phyloP scores from a whole-genome alignment of 1,284 basidiomycete species.

The Rhodotorula sp. region DNA sequence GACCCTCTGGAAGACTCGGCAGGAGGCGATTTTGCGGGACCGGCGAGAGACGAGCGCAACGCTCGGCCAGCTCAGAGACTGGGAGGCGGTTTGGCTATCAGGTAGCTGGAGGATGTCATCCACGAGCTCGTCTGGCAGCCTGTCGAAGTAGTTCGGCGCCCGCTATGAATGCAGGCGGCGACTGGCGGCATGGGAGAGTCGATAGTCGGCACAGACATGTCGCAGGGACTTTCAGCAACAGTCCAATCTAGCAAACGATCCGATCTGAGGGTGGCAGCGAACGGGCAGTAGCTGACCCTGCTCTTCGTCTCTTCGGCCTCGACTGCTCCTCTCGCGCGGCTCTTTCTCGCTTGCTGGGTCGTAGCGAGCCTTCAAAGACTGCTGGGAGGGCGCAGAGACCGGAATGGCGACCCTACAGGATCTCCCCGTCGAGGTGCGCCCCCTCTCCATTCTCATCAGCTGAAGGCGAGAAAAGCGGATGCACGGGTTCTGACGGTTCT shows the following conservation, averaged over 20 bases:
- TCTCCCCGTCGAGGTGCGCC: constrained; percentile 55
- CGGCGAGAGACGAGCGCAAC: no score
- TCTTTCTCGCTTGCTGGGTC: not conserved
- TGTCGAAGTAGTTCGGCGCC: no score
- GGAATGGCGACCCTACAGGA: constrained; percentile 18
- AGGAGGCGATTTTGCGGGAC: no score
- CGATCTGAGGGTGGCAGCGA: not conserved
- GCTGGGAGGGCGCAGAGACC: not conserved
- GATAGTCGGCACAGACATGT: no score
- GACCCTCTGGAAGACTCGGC: no score
- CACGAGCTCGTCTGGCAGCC: no score
- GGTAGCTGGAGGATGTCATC: not conserved
- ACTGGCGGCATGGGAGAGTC: no score
- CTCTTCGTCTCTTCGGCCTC: not conserved
- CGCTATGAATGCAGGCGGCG: no score
- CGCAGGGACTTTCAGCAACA: not conserved
- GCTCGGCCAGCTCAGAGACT: no score
- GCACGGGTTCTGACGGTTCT: not conserved
- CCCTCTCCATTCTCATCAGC: constrained; percentile 5
- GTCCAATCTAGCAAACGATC: no score
- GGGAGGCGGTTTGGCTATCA: no score
- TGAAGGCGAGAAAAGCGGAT: not conserved
- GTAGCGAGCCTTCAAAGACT: not conserved
- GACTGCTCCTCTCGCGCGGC: not conserved
- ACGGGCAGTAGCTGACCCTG: not conserved